Conservation (phyloP, 495 filamentous ascomycete species). For the Aspergillus affinis region DNA sequence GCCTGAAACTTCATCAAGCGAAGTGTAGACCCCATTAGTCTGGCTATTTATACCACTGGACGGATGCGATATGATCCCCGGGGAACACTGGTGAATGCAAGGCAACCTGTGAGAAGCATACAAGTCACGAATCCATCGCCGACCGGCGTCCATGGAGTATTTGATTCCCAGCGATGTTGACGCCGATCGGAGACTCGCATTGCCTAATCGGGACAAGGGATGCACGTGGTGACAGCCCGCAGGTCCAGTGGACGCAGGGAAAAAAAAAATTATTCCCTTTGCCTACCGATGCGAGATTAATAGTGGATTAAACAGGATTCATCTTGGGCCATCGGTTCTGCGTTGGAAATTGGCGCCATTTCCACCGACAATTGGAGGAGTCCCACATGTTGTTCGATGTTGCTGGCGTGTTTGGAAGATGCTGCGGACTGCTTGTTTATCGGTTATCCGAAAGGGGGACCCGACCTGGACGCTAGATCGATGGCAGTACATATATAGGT, state of each 20-base stretch:
- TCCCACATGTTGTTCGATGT: background rate
- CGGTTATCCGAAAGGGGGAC: background rate
- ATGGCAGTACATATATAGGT: background rate
- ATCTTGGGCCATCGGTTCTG: background rate
- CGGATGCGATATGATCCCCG: background rate
- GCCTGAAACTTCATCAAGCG: constrained; percentile 15
- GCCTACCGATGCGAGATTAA: background rate
- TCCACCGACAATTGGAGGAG: no score
- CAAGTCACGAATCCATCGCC: background rate
- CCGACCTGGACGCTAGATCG: background rate
- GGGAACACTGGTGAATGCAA: background rate
- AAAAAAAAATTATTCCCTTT: background rate
- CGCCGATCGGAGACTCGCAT: background rate
- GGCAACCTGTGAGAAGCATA: background rate
- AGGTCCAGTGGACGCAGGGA: background rate
- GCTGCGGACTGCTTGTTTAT: no score
- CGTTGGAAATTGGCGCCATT: background rate
- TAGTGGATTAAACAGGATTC: background rate
- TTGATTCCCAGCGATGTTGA: background rate
- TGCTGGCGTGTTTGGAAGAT: no score
- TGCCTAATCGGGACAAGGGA: constrained; percentile 6
- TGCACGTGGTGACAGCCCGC: constrained; percentile 2
- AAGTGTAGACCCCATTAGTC: background rate
- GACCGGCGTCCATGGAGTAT: background rate
- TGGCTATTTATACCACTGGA: background rate